Base-by-base conservation (phyloP, 305 asterid genomes). In the Salvia sclarea region DNA sequence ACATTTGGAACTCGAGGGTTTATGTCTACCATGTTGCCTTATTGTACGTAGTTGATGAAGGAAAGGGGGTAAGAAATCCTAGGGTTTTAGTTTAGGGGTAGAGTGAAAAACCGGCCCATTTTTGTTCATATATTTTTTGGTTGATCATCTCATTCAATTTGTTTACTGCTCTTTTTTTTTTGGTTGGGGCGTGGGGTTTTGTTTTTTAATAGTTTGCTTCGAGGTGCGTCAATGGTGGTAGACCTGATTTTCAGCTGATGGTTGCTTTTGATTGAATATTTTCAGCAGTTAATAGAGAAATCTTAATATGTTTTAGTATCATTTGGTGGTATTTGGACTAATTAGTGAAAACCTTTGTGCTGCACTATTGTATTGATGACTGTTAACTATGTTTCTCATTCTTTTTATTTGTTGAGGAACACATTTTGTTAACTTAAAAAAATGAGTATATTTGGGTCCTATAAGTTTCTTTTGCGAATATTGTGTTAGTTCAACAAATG, bases 191-290 rank as follows among this genome's bases (percentile, higher is more conserved):
- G n/a, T n/a, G n/a, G n/a, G n/a, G n/a, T 0, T 21, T 20, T 43
- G 35, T 25, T 40, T 21, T 58, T 61, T 57, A 55, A 20, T 54
- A 18, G 12, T 22, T 64, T 41, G 64, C 2, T 52, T 71, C 47
- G 28, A 25, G 66, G 16, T 64, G 24, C 62, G 11, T 53, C 37
- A 48, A 55, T 64, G 22, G 50, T 13, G 73, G 62, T 64, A 30
- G 61, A 64, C 54, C 14, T 75, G 66, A 54, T 62, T 64, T 65
- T 60, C 41, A 20, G 52, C 8, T 50, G 16, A 22, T 61, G 52
- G 41, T 65, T 68, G 12, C 9, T 58, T 7, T 56, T 9, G 25
- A 48, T 50, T 52, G 37, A 12, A 18, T 33, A 1, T 20, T 2
- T 33, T 58, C 64, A 30, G 17, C 28, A 3, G 40, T 31, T 35